These are phyloP conservation scores for Saccharomycopsis oosterbeekiorum DNA, from an alignment of 805 yeast species.

Conservation along the genomic window DNA sequence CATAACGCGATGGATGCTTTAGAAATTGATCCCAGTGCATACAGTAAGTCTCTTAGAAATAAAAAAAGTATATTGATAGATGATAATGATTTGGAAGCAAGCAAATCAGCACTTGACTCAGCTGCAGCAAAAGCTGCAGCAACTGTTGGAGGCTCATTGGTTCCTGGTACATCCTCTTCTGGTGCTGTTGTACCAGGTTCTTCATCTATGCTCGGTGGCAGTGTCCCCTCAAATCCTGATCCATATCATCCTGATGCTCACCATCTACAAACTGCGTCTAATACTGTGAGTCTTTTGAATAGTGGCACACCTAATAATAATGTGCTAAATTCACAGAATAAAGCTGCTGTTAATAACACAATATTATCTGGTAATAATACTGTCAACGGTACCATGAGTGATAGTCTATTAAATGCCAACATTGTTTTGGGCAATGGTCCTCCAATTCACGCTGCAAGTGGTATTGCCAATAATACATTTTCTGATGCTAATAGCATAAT, in stretches of 20 bases:
- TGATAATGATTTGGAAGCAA: not conserved
- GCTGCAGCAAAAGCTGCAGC: constrained; percentile 1
- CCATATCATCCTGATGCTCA: not conserved
- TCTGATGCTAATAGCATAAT: not conserved
- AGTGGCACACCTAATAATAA: not conserved
- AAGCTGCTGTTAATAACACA: not conserved
- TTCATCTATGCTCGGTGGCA: not conserved
- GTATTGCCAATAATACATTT: not conserved
- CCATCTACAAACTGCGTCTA: not conserved
- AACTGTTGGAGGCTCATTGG: not conserved
- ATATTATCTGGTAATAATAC: not conserved
- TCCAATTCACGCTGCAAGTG: not conserved
- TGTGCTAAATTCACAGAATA: not conserved
- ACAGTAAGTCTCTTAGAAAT: constrained; percentile 16
- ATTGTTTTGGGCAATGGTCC: not conserved
- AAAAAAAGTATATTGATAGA: constrained; percentile 17
- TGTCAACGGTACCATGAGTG: not conserved
- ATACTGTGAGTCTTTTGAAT: not conserved
- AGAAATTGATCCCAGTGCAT: constrained; percentile 1
- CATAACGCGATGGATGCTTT: not conserved
- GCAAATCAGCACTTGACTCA: not conserved
- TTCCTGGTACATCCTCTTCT: not conserved
- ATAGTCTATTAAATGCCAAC: not conserved
- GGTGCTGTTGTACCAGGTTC: not conserved
- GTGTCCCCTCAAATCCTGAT: not conserved